phyloP scores from a whole-genome alignment of 2,329 filamentous ascomycete species.

The Nemania diffusa region DNA sequence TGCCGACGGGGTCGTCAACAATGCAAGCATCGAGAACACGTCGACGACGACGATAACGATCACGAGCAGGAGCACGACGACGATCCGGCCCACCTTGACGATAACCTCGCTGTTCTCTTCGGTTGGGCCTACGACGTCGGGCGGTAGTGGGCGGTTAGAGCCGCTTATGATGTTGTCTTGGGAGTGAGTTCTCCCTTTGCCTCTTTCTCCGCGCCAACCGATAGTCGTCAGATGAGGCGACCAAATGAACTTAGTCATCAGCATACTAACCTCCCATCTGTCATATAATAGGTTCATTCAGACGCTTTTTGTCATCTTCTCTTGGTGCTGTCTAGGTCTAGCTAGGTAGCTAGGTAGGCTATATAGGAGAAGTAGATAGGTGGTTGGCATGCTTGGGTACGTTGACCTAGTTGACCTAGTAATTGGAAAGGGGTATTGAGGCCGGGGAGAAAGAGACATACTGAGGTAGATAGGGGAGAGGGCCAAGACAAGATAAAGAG shows the following conservation, averaged over 20 bases:
- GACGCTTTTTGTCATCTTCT: not conserved
- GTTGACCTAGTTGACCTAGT: not conserved
- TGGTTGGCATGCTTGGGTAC: not conserved
- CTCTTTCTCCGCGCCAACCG: not conserved
- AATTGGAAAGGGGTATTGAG: not conserved
- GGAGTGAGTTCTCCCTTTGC: not conserved
- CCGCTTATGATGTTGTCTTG: not conserved
- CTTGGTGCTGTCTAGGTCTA: not conserved
- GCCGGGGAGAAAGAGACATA: not conserved
- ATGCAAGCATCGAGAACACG: not conserved
- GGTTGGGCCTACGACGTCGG: slow-evolving; percentile 1
- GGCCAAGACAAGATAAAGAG: not conserved
- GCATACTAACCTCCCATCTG: not conserved
- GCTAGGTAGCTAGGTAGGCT: not conserved
- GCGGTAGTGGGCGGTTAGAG: not conserved
- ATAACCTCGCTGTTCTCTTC: slow-evolving; percentile 24
- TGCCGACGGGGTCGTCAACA: not conserved
- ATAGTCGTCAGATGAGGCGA: not conserved
- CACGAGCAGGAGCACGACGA: slow-evolving; percentile 23
- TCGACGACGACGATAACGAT: slow-evolving; percentile 23
- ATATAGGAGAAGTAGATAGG: not conserved
- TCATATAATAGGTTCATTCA: slow-evolving; percentile 3
- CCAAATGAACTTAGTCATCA: not conserved
- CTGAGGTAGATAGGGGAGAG: not conserved
- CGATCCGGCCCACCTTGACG: slow-evolving; percentile 26